Percentiles rank a stretch among this genome's conserved stretches.
Conservation (phyloP, 768 basidiomycete species). For the Mycena alexandri region DNA sequence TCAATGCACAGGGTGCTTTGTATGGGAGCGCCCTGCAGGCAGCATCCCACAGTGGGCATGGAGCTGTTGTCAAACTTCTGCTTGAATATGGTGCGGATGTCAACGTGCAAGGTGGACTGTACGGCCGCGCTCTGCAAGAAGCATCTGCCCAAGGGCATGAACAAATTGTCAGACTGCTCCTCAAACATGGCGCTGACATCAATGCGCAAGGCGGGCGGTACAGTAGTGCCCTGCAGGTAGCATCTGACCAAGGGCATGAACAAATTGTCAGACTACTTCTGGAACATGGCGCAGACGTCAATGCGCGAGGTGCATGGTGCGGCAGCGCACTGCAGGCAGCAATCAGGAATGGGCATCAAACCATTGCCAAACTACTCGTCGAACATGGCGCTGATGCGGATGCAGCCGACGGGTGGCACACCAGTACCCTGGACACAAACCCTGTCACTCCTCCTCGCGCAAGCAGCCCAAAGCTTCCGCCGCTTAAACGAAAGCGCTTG, state of each 20-base stretch:
- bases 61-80: not conserved
- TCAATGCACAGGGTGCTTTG: too few species aligned
- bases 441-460: too few species aligned
- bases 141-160: not conserved
- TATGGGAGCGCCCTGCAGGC: too few species aligned
- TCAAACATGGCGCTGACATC: not conserved
- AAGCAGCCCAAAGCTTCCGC: too few species aligned
- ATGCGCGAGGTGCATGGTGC: too few species aligned
- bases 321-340: not conserved
- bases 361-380: too few species aligned
- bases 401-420: too few species aligned
- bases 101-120: not conserved
- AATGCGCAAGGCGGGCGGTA: too few species aligned
- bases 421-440: too few species aligned
- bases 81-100: slow-evolving; percentile 3
- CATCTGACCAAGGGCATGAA: not conserved
- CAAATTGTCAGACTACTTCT: not conserved
- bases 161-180: not conserved
- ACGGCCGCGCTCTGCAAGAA: not conserved
- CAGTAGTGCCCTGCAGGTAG: not conserved
- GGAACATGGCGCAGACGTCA: not conserved
- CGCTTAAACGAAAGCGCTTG: too few species aligned
- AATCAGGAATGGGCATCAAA: too few species aligned
- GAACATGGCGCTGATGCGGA: too few species aligned
- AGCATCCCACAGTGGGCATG: not conserved